Evolutionary conservation across 352 stramenopile species (phyloP).

Genomic region (Globisporangium nodosum): DNA sequence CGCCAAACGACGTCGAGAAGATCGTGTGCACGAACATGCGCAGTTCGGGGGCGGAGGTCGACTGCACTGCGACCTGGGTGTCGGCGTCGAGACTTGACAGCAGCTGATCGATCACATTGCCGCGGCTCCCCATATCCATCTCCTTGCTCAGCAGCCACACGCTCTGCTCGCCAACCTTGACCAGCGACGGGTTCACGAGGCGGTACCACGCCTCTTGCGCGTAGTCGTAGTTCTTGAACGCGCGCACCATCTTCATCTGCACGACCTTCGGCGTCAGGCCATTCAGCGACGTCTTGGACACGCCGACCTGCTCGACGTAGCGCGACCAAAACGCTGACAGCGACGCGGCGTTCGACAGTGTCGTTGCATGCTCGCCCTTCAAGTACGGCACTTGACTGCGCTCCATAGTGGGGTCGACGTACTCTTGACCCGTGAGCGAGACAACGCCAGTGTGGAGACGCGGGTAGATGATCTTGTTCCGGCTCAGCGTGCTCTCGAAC

Average conservation of each 20-base stretch:
- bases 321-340: constrained; percentile 67
- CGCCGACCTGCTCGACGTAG: constrained; percentile 67
- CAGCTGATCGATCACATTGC: constrained; percentile 73
- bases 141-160: constrained; percentile 75
- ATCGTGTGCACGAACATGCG: constrained; percentile 77
- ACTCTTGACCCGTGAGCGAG: constrained; percentile 71
- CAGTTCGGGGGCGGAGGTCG: constrained; percentile 13
- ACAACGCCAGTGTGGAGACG: constrained; percentile 57
- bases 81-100: constrained; percentile 54
- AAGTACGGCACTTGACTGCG: constrained; percentile 67
- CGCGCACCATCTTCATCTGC: constrained; percentile 85
- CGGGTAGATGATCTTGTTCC: constrained; percentile 66
- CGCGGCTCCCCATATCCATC: constrained; percentile 70
- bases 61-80: not conserved
- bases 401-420: constrained; percentile 54
- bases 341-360: constrained; percentile 49
- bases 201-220: constrained; percentile 82
- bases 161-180: constrained; percentile 62
- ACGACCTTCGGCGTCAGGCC: constrained; percentile 44
- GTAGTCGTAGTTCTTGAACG: constrained; percentile 85
- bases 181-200: constrained; percentile 69
- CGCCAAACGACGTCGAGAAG: constrained; percentile 76
- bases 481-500: constrained; percentile 65
- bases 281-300: constrained; percentile 49
- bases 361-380: constrained; percentile 23